Evolutionary conservation across 2,329 filamentous ascomycete genomes (phyloP).

Genomic region (Tolypocladium paradoxum): DNA sequence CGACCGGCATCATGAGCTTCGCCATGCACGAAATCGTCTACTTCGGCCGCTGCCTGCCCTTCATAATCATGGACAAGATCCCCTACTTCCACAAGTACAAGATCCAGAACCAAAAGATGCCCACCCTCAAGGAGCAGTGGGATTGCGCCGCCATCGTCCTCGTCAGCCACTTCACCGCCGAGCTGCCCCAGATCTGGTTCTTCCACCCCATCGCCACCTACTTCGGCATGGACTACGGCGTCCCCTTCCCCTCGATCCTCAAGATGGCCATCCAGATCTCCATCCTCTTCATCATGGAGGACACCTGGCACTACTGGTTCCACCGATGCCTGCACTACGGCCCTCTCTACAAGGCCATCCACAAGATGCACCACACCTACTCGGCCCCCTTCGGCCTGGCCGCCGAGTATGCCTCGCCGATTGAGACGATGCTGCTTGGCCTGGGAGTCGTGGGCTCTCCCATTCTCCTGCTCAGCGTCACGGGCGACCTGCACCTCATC

Average conservation of each 20-base stretch:
- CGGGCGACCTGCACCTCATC: conserved; percentile 80
- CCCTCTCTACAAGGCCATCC: conserved; percentile 88
- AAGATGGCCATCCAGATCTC: conserved; percentile 88
- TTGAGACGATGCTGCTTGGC: conserved; percentile 91
- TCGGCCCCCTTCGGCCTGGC: conserved; percentile 93
- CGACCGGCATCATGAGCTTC: conserved; percentile 97
- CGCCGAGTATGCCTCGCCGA: conserved; percentile 93
- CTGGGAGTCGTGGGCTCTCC: conserved; percentile 75
- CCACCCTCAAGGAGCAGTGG: conserved; percentile 88
- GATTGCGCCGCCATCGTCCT: conserved; percentile 88
- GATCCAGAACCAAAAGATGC: conserved; percentile 83
- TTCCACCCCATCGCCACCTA: conserved; percentile 95
- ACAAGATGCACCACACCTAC: conserved; percentile 99
- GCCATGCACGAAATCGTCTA: conserved; percentile 89
- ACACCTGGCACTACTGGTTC: conserved; percentile 97
- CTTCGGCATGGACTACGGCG: conserved; percentile 76
- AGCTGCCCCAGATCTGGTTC: conserved; percentile 96
- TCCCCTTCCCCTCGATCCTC: conserved; percentile 76
- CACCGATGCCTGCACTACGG: conserved; percentile 91
- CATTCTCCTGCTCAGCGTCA: conserved; percentile 73
- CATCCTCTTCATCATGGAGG: conserved; percentile 91
- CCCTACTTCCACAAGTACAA: conserved; percentile 89
- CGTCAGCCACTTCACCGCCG: conserved; percentile 92
- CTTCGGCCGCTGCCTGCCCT: conserved; percentile 84
- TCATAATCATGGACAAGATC: conserved; percentile 83